Percentiles rank a stretch among this genome's conserved stretches.
phyloP scores from a whole-genome alignment of 495 filamentous ascomycete genomes.

The Aspergillus ellipticus region DNA sequence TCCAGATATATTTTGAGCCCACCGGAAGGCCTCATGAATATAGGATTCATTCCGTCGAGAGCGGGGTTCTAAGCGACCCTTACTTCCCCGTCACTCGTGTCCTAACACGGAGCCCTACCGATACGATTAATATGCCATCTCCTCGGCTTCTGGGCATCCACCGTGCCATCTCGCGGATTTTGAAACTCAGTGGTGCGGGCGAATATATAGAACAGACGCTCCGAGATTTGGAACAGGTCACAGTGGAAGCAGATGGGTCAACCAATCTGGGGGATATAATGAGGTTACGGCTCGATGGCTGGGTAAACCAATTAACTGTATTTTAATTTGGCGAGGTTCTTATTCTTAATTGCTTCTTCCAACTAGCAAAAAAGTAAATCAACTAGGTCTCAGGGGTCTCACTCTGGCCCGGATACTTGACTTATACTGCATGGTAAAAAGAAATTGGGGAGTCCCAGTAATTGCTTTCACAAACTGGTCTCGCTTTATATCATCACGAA shows the following conservation, averaged over 20 bases:
- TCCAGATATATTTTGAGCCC: slow-evolving; percentile 24
- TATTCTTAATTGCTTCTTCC: no score
- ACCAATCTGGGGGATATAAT: slow-evolving; percentile 22
- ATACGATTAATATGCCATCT: slow-evolving; percentile 25
- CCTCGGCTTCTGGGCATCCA: slow-evolving; percentile 30
- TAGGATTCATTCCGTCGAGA: slow-evolving; percentile 24
- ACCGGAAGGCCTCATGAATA: slow-evolving; percentile 19
- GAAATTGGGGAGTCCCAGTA: no score
- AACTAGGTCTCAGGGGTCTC: no score
- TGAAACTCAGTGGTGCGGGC: slow-evolving; percentile 32
- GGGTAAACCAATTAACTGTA: slow-evolving; percentile 27
- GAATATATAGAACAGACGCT: slow-evolving; percentile 32
- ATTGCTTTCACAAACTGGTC: no score
- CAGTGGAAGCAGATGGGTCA: slow-evolving; percentile 28
- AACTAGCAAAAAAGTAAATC: no score
- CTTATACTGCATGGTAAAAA: no score
- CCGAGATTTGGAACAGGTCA: slow-evolving; percentile 25
- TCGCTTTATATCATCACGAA: no score
- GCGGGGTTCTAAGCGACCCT: slow-evolving; percentile 17
- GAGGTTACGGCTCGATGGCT: slow-evolving; percentile 18
- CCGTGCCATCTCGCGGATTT: slow-evolving; percentile 29
- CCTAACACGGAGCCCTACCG: slow-evolving; percentile 23
- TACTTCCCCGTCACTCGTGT: slow-evolving; percentile 24
- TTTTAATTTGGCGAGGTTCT: no score
- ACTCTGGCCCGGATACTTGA: no score